Evolutionary conservation across 2,329 filamentous ascomycete species (phyloP), one percentile per base, ranked within the genome.

Genomic region (Chrysoporthe deuterocubensis): DNA sequence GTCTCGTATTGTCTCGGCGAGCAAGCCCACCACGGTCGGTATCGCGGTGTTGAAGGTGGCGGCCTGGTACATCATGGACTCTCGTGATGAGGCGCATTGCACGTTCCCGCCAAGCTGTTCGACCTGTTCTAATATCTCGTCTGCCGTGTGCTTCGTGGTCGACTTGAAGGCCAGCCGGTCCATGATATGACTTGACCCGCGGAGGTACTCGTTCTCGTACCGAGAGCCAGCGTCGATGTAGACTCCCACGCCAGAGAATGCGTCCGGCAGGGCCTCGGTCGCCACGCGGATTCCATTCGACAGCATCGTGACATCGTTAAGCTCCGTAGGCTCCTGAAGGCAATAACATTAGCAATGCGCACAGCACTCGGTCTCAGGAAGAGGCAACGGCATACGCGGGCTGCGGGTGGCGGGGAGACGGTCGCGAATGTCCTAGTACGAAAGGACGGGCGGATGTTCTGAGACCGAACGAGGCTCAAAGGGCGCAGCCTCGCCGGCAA

Each of bases 21-120:
- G 87, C 21, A 99, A 81, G 42, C 86, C 93, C 34, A 97, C 88
- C 14, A 95, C 93, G 9, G 89, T 89, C 7, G 92, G 90, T 9
- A 99, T 94, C 21, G 93, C 91, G 37, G 90, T 91, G 83, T 99
- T 99, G 87, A 99, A 99, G 42, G 94, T 97, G 37, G 96, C 96
- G 1, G 94, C 93, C 80, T 99, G 96, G 83, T 99, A 99, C 96
- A 99, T 99, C 81, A 99, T 88, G 67, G 93, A 93, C 81, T 99
- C 96, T 72, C 96, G 87, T 1, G 94, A 97, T 1, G 94, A 97
- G 13, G 95, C 94, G 81, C 96, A 99, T 81, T 98, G 94, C 69
- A 99, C 95, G 78, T 97, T 97, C 43, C 96, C 96, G 46, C 96
- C 96, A 3, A 99, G 84, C 0, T 90, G 90, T 80, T 98, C 96